These are phyloP conservation scores for Wickerhamiella slavikovae DNA, from an alignment of 805 yeast genomes.

Conservation along the genomic window DNA sequence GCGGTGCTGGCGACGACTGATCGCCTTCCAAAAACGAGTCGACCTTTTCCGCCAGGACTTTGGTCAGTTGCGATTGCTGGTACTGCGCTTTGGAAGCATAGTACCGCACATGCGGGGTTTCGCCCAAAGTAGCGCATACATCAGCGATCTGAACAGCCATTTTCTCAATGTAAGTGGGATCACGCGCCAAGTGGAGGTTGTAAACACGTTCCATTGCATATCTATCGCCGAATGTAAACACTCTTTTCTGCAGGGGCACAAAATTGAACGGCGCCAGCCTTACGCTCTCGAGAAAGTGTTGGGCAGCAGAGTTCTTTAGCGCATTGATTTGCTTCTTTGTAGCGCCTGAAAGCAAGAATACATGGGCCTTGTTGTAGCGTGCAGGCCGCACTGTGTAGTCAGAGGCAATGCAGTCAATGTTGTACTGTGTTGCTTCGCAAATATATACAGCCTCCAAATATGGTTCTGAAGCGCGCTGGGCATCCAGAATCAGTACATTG, in stretches of 20 bases:
- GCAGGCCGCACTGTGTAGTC: constrained; percentile 47
- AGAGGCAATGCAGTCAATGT: constrained; percentile 54
- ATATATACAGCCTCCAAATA: constrained; percentile 67
- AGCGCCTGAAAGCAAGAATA: constrained; percentile 46
- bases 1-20: constrained; percentile 6
- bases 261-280: constrained; percentile 28
- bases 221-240: constrained; percentile 45
- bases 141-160: constrained; percentile 49
- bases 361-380: constrained; percentile 57
- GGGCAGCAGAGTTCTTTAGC: constrained; percentile 12
- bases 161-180: constrained; percentile 36
- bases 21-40: not conserved
- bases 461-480: constrained; percentile 35
- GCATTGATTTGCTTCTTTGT: constrained; percentile 7
- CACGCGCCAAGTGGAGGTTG: constrained; percentile 28
- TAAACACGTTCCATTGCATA: constrained; percentile 51
- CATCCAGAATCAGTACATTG: constrained; percentile 45
- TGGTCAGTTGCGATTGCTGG: constrained; percentile 18
- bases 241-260: constrained; percentile 47
- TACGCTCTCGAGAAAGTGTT: constrained; percentile 15
- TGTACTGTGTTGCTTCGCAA: constrained; percentile 44
- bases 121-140: constrained; percentile 61
- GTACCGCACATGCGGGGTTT: constrained; percentile 70
- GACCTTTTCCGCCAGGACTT: constrained; percentile 1
- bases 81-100: constrained; percentile 23